A percentile compares a stretch with the other conserved stretches of the same genome.
These are phyloP conservation scores for Fusarium circinatum DNA, from an alignment of 2,329 filamentous ascomycete species.

Conservation along the genomic window DNA sequence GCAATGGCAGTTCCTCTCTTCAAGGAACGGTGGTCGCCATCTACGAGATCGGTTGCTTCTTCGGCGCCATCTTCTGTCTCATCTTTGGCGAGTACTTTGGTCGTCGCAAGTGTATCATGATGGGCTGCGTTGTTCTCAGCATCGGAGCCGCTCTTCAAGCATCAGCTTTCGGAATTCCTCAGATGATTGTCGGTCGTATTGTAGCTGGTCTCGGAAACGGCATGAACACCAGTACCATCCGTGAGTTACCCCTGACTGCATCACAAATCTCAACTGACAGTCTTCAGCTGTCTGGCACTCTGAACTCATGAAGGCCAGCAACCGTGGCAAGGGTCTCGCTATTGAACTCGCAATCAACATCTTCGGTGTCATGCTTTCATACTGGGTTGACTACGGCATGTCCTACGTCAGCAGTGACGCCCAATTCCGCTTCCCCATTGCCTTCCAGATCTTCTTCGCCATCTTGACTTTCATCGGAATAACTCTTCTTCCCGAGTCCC, in stretches of 20 bases:
- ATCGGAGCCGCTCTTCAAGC: constrained; percentile 57
- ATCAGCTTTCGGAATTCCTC: constrained; percentile 51
- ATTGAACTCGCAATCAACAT: constrained; percentile 53
- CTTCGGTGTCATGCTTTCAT: constrained; percentile 49
- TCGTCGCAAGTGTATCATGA: constrained; percentile 52
- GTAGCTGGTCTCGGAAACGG: constrained; percentile 58
- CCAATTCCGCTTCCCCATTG: constrained; percentile 58
- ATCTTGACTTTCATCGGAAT: constrained; percentile 49
- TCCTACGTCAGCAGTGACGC: constrained; percentile 49
- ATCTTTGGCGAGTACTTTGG: constrained; percentile 57
- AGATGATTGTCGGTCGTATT: constrained; percentile 57
- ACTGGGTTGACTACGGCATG: constrained; percentile 54
- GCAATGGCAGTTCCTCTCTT: constrained; percentile 54
- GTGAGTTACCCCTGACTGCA: constrained; percentile 30
- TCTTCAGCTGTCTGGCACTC: constrained; percentile 52
- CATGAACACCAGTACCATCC: constrained; percentile 60
- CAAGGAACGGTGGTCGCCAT: constrained; percentile 58
- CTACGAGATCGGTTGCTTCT: constrained; percentile 61
- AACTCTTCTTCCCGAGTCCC: constrained; percentile 56
- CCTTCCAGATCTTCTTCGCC: constrained; percentile 56
- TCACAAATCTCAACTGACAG: background rate
- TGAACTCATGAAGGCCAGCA: constrained; percentile 54
- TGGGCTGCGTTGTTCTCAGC: constrained; percentile 54
- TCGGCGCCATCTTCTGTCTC: constrained; percentile 55
- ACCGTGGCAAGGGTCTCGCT: constrained; percentile 47